Evolutionary conservation across 495 filamentous ascomycete genomes (phyloP).

Genomic region (Pseudevernia furfuracea): DNA sequence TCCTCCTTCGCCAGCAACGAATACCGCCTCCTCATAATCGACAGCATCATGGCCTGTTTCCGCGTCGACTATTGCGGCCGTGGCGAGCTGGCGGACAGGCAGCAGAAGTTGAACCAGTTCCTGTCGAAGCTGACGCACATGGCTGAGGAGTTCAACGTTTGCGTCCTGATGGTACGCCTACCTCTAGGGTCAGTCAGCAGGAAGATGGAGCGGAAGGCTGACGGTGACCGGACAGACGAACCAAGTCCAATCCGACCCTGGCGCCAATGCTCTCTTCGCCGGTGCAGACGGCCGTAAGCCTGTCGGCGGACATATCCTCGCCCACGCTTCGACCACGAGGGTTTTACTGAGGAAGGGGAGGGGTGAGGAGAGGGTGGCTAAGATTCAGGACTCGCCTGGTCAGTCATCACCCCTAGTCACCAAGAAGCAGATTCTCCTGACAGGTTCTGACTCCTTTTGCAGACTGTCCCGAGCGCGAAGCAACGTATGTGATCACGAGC

Average conservation of each 20-base stretch:
- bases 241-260: constrained; percentile 76
- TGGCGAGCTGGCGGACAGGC: constrained; percentile 67
- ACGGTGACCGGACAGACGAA: constrained; percentile 53
- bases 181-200: too few relatives aligned
- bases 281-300: constrained; percentile 69
- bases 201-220: neutral
- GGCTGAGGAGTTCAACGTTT: constrained; percentile 76
- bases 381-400: constrained; percentile 73
- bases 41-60: constrained; percentile 75
- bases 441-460: constrained; percentile 4
- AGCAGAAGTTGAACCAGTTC: constrained; percentile 69
- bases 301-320: constrained; percentile 71
- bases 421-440: neutral
- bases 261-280: constrained; percentile 70
- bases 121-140: constrained; percentile 62
- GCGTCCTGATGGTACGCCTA: constrained; percentile 56
- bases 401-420: constrained; percentile 19
- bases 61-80: constrained; percentile 68
- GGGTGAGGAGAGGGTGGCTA: constrained; percentile 72
- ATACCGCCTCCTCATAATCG: constrained; percentile 66
- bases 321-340: constrained; percentile 69
- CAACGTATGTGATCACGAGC: constrained; percentile 70
- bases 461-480: constrained; percentile 71
- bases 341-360: constrained; percentile 69
- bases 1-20: constrained; percentile 59